A percentile compares a stretch with the other conserved stretches of the same genome.
phyloP scores from a whole-genome alignment of 129 eudicot species.

The Kitagawia praeruptora region DNA sequence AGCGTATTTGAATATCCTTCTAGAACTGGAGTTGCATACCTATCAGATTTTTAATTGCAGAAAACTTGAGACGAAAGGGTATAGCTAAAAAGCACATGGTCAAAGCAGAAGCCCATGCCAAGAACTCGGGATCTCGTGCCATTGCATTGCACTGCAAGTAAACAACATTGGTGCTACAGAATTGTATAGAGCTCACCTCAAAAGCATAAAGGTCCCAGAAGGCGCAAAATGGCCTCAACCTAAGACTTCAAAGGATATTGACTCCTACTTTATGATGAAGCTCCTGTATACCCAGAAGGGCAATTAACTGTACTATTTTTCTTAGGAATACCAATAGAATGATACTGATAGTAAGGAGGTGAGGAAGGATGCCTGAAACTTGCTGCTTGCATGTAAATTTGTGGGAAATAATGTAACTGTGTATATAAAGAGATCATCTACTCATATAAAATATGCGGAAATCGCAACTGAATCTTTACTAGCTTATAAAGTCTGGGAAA shows the following conservation, averaged over 20 bases:
- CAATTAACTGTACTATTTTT: neutral
- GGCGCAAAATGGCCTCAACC: conserved; percentile 97
- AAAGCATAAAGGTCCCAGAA: conserved; percentile 46
- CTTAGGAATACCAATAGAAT: neutral
- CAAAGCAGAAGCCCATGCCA: conserved; percentile 75
- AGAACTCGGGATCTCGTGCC: conserved; percentile 80
- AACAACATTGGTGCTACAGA: conserved; percentile 57
- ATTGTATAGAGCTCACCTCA: conserved; percentile 58
- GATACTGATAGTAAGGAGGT: neutral
- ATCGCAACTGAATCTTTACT: too few relatives aligned
- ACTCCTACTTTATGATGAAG: conserved; percentile 71
- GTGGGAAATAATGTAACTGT: neutral
- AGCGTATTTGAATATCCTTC: too few relatives aligned
- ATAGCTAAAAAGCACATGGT: conserved; percentile 67
- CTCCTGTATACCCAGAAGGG: conserved; percentile 27
- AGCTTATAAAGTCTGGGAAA: neutral
- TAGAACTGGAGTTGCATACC: too few relatives aligned
- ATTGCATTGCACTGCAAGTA: conserved; percentile 75
- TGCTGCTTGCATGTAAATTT: conserved; percentile 3
- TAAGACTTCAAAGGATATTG: conserved; percentile 48
- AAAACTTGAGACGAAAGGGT: conserved; percentile 70
- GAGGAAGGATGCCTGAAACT: neutral
- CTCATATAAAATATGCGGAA: too few relatives aligned
- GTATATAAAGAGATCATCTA: too few relatives aligned
- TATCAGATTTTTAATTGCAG: conserved; percentile 81